Conservation (phyloP, 1,284 basidiomycete genomes). For the Neolentinus lepideus region DNA sequence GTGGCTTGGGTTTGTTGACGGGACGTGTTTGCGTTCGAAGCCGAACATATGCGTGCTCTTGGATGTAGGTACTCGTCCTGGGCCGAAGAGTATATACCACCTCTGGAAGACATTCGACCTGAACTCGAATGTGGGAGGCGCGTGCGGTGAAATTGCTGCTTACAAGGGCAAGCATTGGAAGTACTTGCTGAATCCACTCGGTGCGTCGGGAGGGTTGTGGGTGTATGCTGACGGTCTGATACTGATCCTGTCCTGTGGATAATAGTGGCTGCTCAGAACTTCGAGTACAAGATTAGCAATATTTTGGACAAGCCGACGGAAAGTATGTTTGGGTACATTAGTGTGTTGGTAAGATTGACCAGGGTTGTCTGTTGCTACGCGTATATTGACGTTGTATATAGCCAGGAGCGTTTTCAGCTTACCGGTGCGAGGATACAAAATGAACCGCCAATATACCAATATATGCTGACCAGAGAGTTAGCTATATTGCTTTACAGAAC, state of each 20-base stretch:
- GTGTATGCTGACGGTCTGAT: neutral
- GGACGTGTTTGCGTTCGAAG: conserved; percentile 23
- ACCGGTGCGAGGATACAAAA: conserved; percentile 33
- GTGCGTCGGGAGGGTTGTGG: conserved; percentile 30
- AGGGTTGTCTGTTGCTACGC: conserved; percentile 1
- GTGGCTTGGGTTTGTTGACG: neutral
- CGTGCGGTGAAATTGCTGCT: conserved; percentile 91
- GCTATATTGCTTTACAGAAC: conserved; percentile 89
- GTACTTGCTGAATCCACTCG: conserved; percentile 77
- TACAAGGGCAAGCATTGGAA: conserved; percentile 90
- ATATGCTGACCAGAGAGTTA: conserved; percentile 10
- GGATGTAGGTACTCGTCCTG: conserved; percentile 91
- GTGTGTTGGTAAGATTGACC: conserved; percentile 55
- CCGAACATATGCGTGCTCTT: conserved; percentile 87
- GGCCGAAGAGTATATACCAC: conserved; percentile 80
- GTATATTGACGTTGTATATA: conserved; percentile 19
- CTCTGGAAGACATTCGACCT: conserved; percentile 95
- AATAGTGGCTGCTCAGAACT: conserved; percentile 90
- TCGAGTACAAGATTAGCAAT: conserved; percentile 90
- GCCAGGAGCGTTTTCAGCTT: conserved; percentile 95
- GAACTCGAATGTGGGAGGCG: conserved; percentile 89
- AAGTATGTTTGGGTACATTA: conserved; percentile 89
- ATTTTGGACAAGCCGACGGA: conserved; percentile 96
- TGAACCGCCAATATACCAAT: neutral
- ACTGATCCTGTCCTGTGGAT: neutral